Percentiles rank a stretch among this genome's conserved stretches.
phyloP scores from a whole-genome alignment of 495 filamentous ascomycete genomes.

The Penicillium tannophilum region DNA sequence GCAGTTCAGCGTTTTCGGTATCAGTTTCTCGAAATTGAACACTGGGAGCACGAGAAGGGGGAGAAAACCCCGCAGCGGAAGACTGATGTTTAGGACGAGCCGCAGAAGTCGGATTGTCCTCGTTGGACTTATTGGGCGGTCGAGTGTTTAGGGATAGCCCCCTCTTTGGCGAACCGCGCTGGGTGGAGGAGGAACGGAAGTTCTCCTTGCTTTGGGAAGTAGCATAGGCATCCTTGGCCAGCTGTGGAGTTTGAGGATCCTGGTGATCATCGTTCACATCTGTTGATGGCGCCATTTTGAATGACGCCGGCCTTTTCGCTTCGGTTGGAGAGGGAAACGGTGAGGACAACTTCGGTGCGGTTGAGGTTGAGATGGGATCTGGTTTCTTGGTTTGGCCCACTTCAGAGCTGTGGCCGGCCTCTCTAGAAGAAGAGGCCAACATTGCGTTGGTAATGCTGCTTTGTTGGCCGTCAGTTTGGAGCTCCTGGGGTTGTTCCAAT shows the following conservation, averaged over 20 bases:
- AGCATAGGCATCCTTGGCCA: constrained; percentile 8
- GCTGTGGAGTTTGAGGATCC: constrained; percentile 3
- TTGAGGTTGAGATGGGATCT: constrained; percentile 25
- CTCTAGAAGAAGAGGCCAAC: constrained; percentile 22
- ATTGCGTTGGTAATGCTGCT: constrained; percentile 32
- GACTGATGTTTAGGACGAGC: constrained; percentile 29
- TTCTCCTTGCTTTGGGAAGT: constrained; percentile 24
- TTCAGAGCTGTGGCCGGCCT: constrained; percentile 24
- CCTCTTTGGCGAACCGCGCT: constrained; percentile 24
- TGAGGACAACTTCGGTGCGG: constrained; percentile 31
- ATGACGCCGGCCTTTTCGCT: constrained; percentile 25
- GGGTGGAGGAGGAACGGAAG: constrained; percentile 21
- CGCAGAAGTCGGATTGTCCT: constrained; percentile 24
- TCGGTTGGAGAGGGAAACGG: constrained; percentile 40
- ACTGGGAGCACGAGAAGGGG: constrained; percentile 54
- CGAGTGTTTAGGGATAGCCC: constrained; percentile 32
- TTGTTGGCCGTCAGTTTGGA: constrained; percentile 24
- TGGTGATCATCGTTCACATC: constrained; percentile 14
- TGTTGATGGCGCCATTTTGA: constrained; percentile 15
- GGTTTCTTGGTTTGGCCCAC: constrained; percentile 27
- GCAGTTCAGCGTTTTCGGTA: constrained; percentile 39
- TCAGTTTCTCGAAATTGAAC: constrained; percentile 66
- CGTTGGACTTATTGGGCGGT: constrained; percentile 31
- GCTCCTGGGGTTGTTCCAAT: constrained; percentile 10
- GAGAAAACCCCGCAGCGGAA: constrained; percentile 38